Evolutionary conservation across 2,329 filamentous ascomycete genomes (phyloP), one percentile per base, ranked within the genome.

Genomic region (Botrytis galanthina): DNA sequence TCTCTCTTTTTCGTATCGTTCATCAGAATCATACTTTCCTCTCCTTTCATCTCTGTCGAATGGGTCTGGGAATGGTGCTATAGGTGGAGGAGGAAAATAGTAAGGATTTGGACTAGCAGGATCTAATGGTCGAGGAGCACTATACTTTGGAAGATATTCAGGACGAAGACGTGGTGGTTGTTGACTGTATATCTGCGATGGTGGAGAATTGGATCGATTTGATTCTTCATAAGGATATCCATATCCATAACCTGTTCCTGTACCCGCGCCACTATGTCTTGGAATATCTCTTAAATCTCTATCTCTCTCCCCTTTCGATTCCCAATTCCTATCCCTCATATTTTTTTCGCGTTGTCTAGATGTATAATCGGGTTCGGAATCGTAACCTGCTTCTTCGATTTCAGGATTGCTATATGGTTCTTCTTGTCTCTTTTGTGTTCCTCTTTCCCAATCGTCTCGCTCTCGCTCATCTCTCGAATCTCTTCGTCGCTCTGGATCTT

Each of bases 351-450:
- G 51, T 44, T 57, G 48, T 32, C 35, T 51, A 57, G 48, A 68
- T 8, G 48, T 29, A 35, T 51, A 48, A 37, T 72, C 70, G 18
- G 70, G 70, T 62, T 73, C 71, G n/a, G 66, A 60, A 46, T 63
- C 71, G n/a, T 73, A 68, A 7, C 37, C 46, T 20, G 54, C 60
- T 42, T 73, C 71, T 51, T 62, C 71, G n/a, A 70, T 44, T 39
- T 73, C 71, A 7, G 64, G 64, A 44, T 73, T 44, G 20, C 51
- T 26, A 12, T 73, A 72, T n/a, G 64, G 51, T n/a, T 73, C 39
- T 9, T 73, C 71, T 57, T 73, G 29, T 61, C 59, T 48, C 37
- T 37, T 42, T 14, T 37, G 54, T 6, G 18, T 29, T 63, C 18
- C 68, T 22, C 12, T 18, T 10, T 69, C 39, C 54, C 54, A 62